Conservation (phyloP, 2,329 filamentous ascomycete genomes). For the Venturia aucupariae region DNA sequence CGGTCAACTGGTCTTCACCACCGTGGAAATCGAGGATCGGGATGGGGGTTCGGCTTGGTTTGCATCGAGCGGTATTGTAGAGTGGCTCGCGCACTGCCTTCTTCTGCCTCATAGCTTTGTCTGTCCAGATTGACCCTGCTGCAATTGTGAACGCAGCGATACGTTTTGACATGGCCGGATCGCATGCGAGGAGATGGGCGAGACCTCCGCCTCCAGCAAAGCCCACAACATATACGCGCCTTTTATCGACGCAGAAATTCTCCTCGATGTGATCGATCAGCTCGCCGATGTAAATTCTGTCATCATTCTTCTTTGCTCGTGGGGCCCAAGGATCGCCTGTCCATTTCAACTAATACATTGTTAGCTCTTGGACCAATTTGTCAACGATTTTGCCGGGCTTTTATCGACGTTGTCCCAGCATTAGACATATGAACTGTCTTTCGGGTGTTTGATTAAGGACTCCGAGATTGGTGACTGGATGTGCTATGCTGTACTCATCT, state of each 20-base stretch:
- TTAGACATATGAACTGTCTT: too few relatives aligned
- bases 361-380: not conserved
- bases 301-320: not conserved
- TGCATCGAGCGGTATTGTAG: conserved; percentile 22
- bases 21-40: conserved; percentile 45
- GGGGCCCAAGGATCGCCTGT: conserved; percentile 5
- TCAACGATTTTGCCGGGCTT: too few relatives aligned
- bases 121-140: not conserved
- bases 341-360: not conserved
- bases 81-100: conserved; percentile 21
- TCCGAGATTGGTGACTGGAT: too few relatives aligned
- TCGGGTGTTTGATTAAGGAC: too few relatives aligned
- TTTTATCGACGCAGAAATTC: conserved; percentile 29
- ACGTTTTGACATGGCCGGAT: conserved; percentile 28
- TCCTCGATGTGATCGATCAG: conserved; percentile 4
- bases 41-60: conserved; percentile 28
- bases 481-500: too few relatives aligned
- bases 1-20: conserved; percentile 36
- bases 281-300: conserved; percentile 8
- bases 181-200: conserved; percentile 39
- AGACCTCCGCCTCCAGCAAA: conserved; percentile 41
- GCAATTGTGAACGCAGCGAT: conserved; percentile 36
- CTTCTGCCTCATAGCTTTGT: conserved; percentile 1
- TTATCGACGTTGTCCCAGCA: too few relatives aligned
- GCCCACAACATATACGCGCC: conserved; percentile 38